These are phyloP conservation scores for Aureobasidium sp. DNA, from an alignment of 2,329 filamentous ascomycete genomes.

Conservation along the genomic window DNA sequence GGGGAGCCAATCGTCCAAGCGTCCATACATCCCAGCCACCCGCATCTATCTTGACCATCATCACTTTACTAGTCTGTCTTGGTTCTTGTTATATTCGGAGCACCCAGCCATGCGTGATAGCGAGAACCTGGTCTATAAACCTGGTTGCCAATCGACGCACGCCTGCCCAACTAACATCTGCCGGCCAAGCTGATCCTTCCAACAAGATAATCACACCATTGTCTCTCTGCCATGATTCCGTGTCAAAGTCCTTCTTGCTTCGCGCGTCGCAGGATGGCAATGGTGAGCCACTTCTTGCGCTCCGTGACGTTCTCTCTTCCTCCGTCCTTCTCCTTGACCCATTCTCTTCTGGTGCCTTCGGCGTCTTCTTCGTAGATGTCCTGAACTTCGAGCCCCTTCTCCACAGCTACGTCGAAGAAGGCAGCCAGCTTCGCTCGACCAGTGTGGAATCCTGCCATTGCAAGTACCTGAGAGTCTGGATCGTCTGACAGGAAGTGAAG, in stretches of 20 bases:
- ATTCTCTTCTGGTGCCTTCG: conserved; percentile 52
- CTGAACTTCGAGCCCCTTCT: conserved; percentile 51
- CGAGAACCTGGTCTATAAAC: not conserved
- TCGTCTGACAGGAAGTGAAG: conserved; percentile 48
- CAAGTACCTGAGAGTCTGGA: conserved; percentile 46
- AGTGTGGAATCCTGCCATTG: conserved; percentile 66
- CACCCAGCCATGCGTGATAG: not conserved
- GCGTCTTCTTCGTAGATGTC: conserved; percentile 61
- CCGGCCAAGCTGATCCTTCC: not conserved
- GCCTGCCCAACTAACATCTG: conserved; percentile 1
- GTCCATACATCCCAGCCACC: conserved; percentile 2
- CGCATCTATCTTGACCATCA: not conserved
- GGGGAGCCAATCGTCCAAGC: not conserved
- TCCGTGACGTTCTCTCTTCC: conserved; percentile 52
- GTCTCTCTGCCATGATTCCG: too few relatives aligned
- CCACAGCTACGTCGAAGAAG: conserved; percentile 52
- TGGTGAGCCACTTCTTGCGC: conserved; percentile 62
- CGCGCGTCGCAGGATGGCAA: conserved; percentile 33
- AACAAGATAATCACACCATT: not conserved
- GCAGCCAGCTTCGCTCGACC: conserved; percentile 55
- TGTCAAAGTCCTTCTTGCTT: not conserved
- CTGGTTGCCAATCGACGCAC: not conserved
- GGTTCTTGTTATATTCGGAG: not conserved
- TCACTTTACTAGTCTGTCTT: not conserved
- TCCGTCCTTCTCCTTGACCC: conserved; percentile 46